Conservation (phyloP, 148 eudicot genomes). For the Amaranthus hypochondriacus region DNA sequence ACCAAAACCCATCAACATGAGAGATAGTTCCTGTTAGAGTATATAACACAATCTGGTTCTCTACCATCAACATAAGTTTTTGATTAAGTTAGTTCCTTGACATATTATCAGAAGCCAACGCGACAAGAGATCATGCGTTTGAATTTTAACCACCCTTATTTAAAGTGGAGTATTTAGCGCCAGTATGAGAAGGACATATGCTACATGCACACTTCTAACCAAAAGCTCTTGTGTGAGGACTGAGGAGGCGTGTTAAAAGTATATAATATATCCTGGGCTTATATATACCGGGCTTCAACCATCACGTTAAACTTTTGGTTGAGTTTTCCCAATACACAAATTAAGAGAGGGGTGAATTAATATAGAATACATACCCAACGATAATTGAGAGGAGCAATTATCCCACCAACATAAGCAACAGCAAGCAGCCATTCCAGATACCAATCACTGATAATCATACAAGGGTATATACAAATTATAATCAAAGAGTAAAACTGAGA, state of each 20-base stretch:
- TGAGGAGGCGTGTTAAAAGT: too few relatives aligned
- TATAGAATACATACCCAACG: conserved; percentile 60
- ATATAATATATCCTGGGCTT: too few relatives aligned
- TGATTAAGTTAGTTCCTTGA: not conserved
- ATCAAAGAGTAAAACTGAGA: not conserved
- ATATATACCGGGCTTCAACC: not conserved
- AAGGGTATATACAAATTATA: not conserved
- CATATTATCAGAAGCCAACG: not conserved
- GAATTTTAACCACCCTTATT: too few relatives aligned
- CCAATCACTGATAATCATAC: conserved; percentile 46
- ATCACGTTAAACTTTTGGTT: not conserved
- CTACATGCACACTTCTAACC: too few relatives aligned
- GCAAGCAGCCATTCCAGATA: conserved; percentile 93
- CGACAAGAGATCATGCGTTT: too few relatives aligned
- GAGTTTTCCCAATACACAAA: not conserved
- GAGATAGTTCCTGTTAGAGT: too few relatives aligned
- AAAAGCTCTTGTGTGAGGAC: too few relatives aligned
- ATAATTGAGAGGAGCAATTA: conserved; percentile 84
- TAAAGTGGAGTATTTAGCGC: too few relatives aligned
- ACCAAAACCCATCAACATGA: too few relatives aligned
- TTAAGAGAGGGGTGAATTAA: not conserved
- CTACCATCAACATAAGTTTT: too few relatives aligned
- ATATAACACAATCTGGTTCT: too few relatives aligned
- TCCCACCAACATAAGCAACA: conserved; percentile 75
- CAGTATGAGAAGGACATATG: too few relatives aligned